Base-by-base conservation (phyloP, 192 early-diverging fungal genomes). In the Radiomyces spectabilis region DNA sequence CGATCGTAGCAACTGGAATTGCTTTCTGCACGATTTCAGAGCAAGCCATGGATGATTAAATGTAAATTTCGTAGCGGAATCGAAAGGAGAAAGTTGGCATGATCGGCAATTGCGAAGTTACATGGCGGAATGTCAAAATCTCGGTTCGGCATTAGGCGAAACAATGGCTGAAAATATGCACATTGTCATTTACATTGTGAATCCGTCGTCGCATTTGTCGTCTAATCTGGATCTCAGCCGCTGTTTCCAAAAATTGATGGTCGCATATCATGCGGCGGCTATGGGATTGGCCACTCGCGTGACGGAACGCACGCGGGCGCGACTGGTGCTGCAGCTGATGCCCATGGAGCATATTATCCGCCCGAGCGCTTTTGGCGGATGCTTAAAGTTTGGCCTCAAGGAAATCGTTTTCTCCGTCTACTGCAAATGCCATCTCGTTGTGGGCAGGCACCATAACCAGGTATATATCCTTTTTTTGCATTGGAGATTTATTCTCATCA, bases 371-470 rank as follows among this genome's bases (percentile, higher is more conserved):
- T 78, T 78, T 61, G 76, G 76, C 48, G 71, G 73, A 0, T 78
- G 70, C 33, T 51, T 68, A 8, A 72, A 72, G 24, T 73, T 72
- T 52, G 76, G 76, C 5, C 55, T 78, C 2, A 63, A 69, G 29
- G 76, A 78, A 21, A 73, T 78, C 43, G 76, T 73, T 3, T 78
- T 78, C 40, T 61, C 76, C 12, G 73, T 78, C 15, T 78, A 78
- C 32, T 59, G 61, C 31, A 78, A 71, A 50, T 78, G 76, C 47
- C 64, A 59, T 29, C 18, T 61, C 25, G 59, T 75, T 39, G 55
- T 78, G 25, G 69, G 69, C 51, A 58, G 71, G 21, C 49, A 57
- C 33, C 49, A 62, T 24, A n/a, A 49, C 31, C 34, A 51, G 41
- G 54, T 64, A 45, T 31, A 27, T 40, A 21, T 5, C 6, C 12